A percentile compares a stretch with the other conserved stretches of the same genome.
Conservation (phyloP, 306 rosid species). For the Vicia villosa region DNA sequence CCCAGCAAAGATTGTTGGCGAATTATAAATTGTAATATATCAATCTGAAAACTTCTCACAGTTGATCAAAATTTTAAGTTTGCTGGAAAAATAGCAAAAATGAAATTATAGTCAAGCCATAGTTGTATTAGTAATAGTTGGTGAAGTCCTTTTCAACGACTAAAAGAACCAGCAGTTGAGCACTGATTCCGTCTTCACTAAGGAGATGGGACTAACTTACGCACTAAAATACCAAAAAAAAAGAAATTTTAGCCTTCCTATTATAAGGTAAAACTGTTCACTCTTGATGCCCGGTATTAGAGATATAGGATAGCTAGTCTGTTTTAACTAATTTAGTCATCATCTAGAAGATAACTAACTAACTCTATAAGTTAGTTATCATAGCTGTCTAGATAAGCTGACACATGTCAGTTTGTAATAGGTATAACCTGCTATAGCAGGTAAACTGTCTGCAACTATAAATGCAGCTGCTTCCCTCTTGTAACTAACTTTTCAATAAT, state of each 20-base stretch:
- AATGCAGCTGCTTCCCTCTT: too few species aligned
- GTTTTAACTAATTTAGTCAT: too few species aligned
- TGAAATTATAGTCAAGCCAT: background rate
- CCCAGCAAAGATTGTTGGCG: constrained; percentile 12
- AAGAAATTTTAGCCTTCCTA: background rate
- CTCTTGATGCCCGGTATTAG: background rate
- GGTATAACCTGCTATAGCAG: too few species aligned
- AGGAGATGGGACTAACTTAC: constrained; percentile 1
- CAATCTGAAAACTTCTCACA: constrained; percentile 1
- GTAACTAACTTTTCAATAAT: too few species aligned
- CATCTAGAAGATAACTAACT: too few species aligned
- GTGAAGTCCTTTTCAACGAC: background rate
- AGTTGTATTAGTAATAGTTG: background rate
- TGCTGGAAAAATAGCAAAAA: constrained; percentile 13
- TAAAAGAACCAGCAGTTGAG: constrained; percentile 5
- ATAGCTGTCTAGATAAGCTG: too few species aligned
- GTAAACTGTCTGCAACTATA: too few species aligned
- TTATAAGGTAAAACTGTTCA: constrained; percentile 1
- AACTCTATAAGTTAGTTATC: too few species aligned
- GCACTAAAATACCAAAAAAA: background rate
- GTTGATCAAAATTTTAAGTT: constrained; percentile 4
- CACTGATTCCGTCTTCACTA: background rate
- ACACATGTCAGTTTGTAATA: too few species aligned
- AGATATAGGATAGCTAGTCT: too few species aligned
- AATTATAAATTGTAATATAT: constrained; percentile 20